Evolutionary conservation across 192 early-diverging fungal species (phyloP).

Genomic region (Gonapodya sp.): DNA sequence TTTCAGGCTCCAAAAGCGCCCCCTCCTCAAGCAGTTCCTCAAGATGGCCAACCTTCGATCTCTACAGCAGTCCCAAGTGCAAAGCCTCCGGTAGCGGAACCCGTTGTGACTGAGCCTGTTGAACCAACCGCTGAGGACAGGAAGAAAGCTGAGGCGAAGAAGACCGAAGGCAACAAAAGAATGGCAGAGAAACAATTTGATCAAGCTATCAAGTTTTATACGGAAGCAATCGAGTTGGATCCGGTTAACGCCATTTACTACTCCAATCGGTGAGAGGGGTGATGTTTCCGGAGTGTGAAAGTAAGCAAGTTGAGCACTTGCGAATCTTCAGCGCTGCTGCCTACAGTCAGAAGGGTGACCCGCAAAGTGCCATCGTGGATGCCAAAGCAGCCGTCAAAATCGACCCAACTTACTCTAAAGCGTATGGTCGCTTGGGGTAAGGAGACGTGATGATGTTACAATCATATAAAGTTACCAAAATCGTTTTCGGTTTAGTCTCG

Average conservation of each 20-base stretch:
- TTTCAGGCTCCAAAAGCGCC: background rate
- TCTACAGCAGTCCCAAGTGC: background rate
- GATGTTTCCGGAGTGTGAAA: background rate
- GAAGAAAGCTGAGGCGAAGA: conserved; percentile 14
- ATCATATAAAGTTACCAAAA: background rate
- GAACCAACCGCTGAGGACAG: conserved; percentile 14
- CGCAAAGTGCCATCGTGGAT: conserved; percentile 79
- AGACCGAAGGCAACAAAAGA: conserved; percentile 50
- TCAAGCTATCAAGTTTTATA: conserved; percentile 80
- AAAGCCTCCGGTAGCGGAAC: background rate
- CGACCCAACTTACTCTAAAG: conserved; percentile 86
- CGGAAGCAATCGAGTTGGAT: conserved; percentile 81
- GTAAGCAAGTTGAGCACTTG: background rate
- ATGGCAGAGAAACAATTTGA: conserved; percentile 74
- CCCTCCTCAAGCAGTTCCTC: background rate
- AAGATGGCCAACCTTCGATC: background rate
- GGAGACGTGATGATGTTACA: conserved; percentile 5
- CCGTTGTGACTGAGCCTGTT: background rate
- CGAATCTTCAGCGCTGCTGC: conserved; percentile 75
- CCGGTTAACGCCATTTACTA: conserved; percentile 86
- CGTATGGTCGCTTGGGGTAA: conserved; percentile 83
- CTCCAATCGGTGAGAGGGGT: conserved; percentile 68
- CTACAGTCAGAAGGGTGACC: conserved; percentile 78
- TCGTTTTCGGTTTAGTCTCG: conserved; percentile 43
- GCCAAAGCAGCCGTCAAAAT: conserved; percentile 72